These are phyloP conservation scores for Blastobotrys aristatus DNA, from an alignment of 1,139 yeast genomes.

Conservation along the genomic window DNA sequence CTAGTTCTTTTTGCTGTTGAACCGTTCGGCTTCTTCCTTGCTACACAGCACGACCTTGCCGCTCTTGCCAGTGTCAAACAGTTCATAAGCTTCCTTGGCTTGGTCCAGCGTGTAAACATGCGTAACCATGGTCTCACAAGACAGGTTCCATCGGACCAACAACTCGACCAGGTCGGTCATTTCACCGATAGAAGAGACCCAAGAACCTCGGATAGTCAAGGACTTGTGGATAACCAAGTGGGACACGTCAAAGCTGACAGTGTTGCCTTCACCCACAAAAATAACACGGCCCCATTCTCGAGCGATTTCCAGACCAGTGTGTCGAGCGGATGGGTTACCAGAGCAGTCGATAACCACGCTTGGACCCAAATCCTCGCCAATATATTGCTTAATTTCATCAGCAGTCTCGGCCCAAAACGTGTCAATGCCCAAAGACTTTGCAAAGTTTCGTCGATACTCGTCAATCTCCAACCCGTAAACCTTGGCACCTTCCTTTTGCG, in stretches of 20 bases:
- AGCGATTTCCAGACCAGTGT: conserved; percentile 16
- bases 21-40: conserved; percentile 13
- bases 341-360: conserved; percentile 18
- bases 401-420: conserved; percentile 13
- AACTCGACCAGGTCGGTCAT: conserved; percentile 20
- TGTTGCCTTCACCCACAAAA: conserved; percentile 19
- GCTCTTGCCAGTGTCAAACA: conserved; percentile 17
- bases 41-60: conserved; percentile 18
- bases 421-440: conserved; percentile 15
- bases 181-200: conserved; percentile 18
- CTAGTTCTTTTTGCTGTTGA: conserved; percentile 7
- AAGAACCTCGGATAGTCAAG: conserved; percentile 17
- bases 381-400: conserved; percentile 10
- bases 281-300: conserved; percentile 20
- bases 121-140: conserved; percentile 17
- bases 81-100: conserved; percentile 17
- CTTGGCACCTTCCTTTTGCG: conserved; percentile 18
- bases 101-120: conserved; percentile 16
- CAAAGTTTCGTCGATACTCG: conserved; percentile 12
- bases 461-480: conserved; percentile 19
- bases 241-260: conserved; percentile 16
- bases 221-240: conserved; percentile 19
- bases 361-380: conserved; percentile 15
- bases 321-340: conserved; percentile 17
- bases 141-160: conserved; percentile 17